These are phyloP conservation scores for Exophiala bonariae DNA, from an alignment of 2,329 filamentous ascomycete species.

Conservation along the genomic window DNA sequence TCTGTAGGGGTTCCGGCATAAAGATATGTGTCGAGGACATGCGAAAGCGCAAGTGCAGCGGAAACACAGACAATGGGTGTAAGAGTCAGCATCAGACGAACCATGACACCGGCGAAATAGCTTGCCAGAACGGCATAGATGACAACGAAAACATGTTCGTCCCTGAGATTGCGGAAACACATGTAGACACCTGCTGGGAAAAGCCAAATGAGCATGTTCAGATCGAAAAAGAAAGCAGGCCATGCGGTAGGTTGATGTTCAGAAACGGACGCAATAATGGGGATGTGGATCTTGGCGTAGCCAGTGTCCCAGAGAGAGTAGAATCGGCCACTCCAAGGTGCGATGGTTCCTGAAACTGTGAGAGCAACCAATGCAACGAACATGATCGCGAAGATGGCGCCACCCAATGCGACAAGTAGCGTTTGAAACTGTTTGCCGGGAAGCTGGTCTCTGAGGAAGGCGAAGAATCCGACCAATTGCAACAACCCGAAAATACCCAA, in stretches of 20 bases:
- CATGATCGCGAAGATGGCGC: slow-evolving; percentile 71
- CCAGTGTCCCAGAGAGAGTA: slow-evolving; percentile 99
- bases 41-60: slow-evolving; percentile 82
- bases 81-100: slow-evolving; percentile 95
- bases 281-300: slow-evolving; percentile 98
- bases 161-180: slow-evolving; percentile 89
- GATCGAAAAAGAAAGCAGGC: slow-evolving; percentile 98
- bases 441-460: slow-evolving; percentile 84
- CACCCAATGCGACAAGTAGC: slow-evolving; percentile 74
- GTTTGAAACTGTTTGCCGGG: slow-evolving; percentile 93
- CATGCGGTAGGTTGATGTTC: slow-evolving; percentile 98
- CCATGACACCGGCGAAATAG: slow-evolving; percentile 99
- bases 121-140: slow-evolving; percentile 96
- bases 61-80: slow-evolving; percentile 96
- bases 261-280: slow-evolving; percentile 98
- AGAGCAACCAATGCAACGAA: slow-evolving; percentile 75
- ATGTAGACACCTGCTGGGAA: slow-evolving; percentile 98
- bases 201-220: slow-evolving; percentile 98
- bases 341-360: slow-evolving; percentile 86
- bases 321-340: slow-evolving; percentile 97
- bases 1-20: slow-evolving; percentile 62
- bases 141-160: slow-evolving; percentile 97
- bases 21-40: slow-evolving; percentile 85
- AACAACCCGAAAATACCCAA: slow-evolving; percentile 93
- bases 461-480: slow-evolving; percentile 88